Evolutionary conservation across 331 rosid species (phyloP).

Genomic region (Stylosanthes scabra): DNA sequence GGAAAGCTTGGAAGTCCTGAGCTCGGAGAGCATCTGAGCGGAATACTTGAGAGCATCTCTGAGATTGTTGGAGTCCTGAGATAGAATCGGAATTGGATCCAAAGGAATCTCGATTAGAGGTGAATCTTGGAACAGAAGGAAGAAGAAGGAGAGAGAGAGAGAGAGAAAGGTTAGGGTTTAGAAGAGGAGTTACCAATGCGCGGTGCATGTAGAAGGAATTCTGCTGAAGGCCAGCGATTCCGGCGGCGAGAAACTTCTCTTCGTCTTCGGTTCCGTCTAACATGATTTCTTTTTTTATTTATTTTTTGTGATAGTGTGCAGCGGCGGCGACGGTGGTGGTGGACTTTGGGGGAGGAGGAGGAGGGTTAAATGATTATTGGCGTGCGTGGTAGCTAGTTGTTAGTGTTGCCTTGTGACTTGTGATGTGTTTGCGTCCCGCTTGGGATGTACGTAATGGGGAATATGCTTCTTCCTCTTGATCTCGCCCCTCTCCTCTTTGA

Average conservation of each 20-base stretch:
- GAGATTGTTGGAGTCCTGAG: conserved; percentile 93
- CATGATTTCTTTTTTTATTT: conserved; percentile 53
- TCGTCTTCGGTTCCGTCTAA: conserved; percentile 82
- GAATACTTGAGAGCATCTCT: conserved; percentile 95
- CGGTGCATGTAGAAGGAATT: conserved; percentile 85
- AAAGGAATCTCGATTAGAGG: conserved; percentile 25
- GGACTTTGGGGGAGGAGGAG: conserved; percentile 16
- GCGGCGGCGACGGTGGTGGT: neutral
- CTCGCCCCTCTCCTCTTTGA: neutral
- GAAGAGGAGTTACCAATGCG: conserved; percentile 76
- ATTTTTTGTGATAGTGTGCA: too few relatives aligned
- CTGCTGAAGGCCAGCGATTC: conserved; percentile 76
- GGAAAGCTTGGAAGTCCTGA: conserved; percentile 96
- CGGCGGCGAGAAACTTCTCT: conserved; percentile 81
- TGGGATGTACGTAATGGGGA: conserved; percentile 22
- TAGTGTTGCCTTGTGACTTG: neutral
- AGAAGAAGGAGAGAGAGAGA: conserved; percentile 18
- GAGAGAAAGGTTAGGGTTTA: conserved; percentile 66
- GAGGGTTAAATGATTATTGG: neutral
- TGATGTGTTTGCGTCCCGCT: neutral
- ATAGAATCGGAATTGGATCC: conserved; percentile 35
- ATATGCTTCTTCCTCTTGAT: conserved; percentile 17
- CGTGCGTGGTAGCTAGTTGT: neutral
- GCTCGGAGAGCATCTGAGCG: conserved; percentile 99
- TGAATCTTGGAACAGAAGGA: neutral